These are phyloP conservation scores for Saxispiralis lemnorum DNA, from an alignment of 495 filamentous ascomycete species.

Conservation along the genomic window DNA sequence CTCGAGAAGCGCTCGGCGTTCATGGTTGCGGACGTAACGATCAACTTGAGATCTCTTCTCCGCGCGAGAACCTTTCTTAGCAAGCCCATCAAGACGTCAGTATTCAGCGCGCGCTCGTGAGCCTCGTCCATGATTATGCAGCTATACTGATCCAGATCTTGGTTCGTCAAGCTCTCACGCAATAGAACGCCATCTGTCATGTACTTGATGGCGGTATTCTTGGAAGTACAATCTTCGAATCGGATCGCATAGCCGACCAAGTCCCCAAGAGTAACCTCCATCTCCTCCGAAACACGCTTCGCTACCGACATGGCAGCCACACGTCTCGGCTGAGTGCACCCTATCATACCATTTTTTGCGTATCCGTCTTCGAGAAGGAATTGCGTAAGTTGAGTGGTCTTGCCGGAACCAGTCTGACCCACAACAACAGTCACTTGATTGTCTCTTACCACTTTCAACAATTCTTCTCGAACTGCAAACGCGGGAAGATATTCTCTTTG, in stretches of 20 bases:
- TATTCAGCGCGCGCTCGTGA: constrained; percentile 91
- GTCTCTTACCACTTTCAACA: constrained; percentile 85
- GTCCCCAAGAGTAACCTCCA: constrained; percentile 86
- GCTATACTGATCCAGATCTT: constrained; percentile 88
- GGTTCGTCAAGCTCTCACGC: constrained; percentile 77
- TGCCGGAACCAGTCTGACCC: constrained; percentile 89
- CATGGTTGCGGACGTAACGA: constrained; percentile 98
- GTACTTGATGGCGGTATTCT: constrained; percentile 91
- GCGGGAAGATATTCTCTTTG: constrained; percentile 89
- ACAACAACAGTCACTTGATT: constrained; percentile 96
- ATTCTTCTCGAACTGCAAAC: constrained; percentile 90
- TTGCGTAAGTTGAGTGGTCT: constrained; percentile 91
- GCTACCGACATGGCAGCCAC: constrained; percentile 98
- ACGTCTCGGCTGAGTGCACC: constrained; percentile 85
- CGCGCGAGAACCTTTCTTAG: constrained; percentile 91
- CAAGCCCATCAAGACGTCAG: constrained; percentile 91
- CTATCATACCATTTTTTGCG: constrained; percentile 69
- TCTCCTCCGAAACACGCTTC: constrained; percentile 95
- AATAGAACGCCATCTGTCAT: constrained; percentile 98
- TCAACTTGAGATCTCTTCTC: constrained; percentile 81
- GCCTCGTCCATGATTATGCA: constrained; percentile 99
- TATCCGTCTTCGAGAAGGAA: constrained; percentile 92
- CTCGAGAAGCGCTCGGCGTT: constrained; percentile 89
- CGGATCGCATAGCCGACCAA: constrained; percentile 93
- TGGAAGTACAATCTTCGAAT: constrained; percentile 95